Evolutionary conservation across 345 rosid genomes (phyloP), one percentile per base, ranked within the genome.

Genomic region (Mangifera indica): DNA sequence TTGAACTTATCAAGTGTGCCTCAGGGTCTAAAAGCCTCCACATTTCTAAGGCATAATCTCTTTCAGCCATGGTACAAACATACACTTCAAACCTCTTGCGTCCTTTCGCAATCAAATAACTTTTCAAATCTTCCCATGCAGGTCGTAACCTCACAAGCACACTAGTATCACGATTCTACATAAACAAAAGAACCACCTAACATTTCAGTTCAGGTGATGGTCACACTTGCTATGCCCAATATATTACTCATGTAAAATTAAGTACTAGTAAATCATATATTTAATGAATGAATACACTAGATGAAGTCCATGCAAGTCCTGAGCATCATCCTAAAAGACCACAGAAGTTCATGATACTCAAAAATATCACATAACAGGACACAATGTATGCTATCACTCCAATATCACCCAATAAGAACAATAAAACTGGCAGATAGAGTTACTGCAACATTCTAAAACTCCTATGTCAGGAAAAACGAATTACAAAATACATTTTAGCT

Each of bases 41-140:
- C 87, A 96, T 96, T 83, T 96, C 99, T 51, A 96, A 85, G 70
- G 99, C 99, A 89, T 93, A 96, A 82, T 96, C 97, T 77, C 96
- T 85, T 87, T 96, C 99, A 69, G 99, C 99, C 99, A 96, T 96
- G 12, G 99, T 96, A 78, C 99, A 96, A 66, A 96, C 99, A 80
- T 93, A 93, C 70, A 96, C 99, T 84, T 93, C 97, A 79, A 96
- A 96, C n/a, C 98, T 76, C 79, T 93, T 96, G 71, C 98, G 93
- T 25, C 92, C 91, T 79, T 85, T 96, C 34, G 99, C 99, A 59
- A 88, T 91, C 81, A 96, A 86, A 79, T 93, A 96, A 77, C 91
- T 87, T 81, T 96, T 83, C 78, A 93, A 81, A 66, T 96, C 98
- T 78, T 93, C 98, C 99, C 99, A 93, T 11, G 98, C 99, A 65